Percentiles rank a stretch among this genome's conserved stretches.
phyloP scores from a whole-genome alignment of 2,329 filamentous ascomycete genomes.

The Metarhizium guizhouense region DNA sequence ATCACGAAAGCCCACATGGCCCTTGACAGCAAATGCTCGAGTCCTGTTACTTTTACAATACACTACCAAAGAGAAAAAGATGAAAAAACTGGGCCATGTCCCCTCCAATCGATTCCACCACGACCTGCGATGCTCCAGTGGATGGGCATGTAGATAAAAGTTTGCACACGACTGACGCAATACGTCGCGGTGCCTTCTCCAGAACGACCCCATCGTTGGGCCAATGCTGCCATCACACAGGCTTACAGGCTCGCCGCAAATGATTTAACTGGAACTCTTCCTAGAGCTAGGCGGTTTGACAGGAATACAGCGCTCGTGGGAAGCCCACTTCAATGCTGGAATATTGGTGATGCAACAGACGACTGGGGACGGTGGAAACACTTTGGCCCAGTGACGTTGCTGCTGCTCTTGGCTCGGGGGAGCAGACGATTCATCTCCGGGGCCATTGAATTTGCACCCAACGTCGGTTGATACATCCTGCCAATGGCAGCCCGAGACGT shows the following conservation, averaged over 20 bases:
- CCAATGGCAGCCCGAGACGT: no score
- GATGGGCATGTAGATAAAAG: slow-evolving; percentile 5
- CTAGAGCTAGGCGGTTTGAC: neutral
- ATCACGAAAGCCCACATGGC: no score
- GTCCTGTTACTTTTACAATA: no score
- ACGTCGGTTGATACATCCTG: no score
- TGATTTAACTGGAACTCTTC: neutral
- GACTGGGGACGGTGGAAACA: neutral
- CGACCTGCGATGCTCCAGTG: neutral
- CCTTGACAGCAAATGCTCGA: no score
- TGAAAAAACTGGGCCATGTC: neutral
- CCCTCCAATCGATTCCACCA: slow-evolving; percentile 2
- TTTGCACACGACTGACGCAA: slow-evolving; percentile 9
- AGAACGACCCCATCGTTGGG: neutral
- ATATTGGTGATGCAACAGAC: neutral
- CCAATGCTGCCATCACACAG: neutral
- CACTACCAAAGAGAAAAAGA: no score
- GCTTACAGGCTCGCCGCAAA: neutral
- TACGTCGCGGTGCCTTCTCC: neutral
- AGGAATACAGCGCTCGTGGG: neutral
- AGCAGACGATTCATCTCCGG: no score
- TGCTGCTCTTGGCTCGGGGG: no score
- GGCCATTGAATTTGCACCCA: no score
- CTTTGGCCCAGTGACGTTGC: no score
- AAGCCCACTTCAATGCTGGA: neutral